Base-by-base conservation (phyloP, 2,329 filamentous ascomycete species). In the Diaporthe caulivora region DNA sequence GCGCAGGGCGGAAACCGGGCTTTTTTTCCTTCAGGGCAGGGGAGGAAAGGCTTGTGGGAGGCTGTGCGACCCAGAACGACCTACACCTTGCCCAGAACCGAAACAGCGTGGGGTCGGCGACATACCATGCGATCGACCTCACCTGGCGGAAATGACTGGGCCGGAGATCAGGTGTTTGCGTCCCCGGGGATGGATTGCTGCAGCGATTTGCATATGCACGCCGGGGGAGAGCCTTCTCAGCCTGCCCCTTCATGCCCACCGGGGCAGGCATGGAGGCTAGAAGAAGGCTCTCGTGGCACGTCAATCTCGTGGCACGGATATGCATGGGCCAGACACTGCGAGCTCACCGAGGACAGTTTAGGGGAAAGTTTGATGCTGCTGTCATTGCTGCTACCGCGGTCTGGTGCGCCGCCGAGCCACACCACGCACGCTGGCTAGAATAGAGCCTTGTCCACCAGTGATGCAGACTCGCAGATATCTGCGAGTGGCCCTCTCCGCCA, bases 391-490 rank as follows among this genome's bases (percentile, higher is more conserved):
- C 5, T 21, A 6, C 2, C 42, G 4, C 54, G 7, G 29, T 8
- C 18, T 13, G 54, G 18, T n/a, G 29, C 18, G 58, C 40, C 31
- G 24, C 37, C 40, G 40, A 31, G 40, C 21, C 24, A 44, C 57
- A 44, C 55, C 24, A 34, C 26, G 51, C 51, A 10, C 11, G n/a
- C 24, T 7, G 34, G 34, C 34, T n/a, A n/a, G n/a, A n/a, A n/a
- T n/a, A n/a, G n/a, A 51, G 47, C 47, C 47, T n/a, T 51, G 3
- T 51, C 21, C 7, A n/a, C 40, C 17, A 26, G 58, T 62, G 24
- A 47, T n/a, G n/a, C n/a, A n/a, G n/a, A n/a, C n/a, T n/a, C 40
- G 58, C 58, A 62, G 24, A 62, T 47, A 37, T 44, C 55, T 42
- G 2, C n/a, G n/a, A n/a, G n/a, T 9, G 34, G n/a, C 5, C 17